Percentiles rank a stretch among this genome's conserved stretches.
phyloP scores from a whole-genome alignment of 345 rosid species.

The Sisymbrium irio region DNA sequence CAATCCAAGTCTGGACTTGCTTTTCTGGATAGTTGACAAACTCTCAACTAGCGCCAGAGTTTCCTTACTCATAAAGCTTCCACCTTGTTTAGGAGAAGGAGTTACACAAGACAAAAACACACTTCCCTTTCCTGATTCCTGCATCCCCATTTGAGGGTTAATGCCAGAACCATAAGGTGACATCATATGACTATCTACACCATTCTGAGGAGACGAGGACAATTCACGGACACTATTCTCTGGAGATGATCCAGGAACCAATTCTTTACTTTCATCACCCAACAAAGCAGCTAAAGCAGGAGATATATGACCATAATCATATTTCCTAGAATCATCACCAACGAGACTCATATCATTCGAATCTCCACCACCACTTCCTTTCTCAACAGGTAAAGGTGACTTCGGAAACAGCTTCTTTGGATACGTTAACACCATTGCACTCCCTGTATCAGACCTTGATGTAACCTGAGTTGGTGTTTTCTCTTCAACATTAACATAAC shows the following conservation, averaged over 20 bases:
- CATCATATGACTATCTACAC: conserved; percentile 22
- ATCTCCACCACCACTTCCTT: conserved; percentile 60
- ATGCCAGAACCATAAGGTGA: conserved; percentile 37
- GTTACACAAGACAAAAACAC: conserved; percentile 41
- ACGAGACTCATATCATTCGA: conserved; percentile 89
- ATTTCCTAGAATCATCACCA: conserved; percentile 55
- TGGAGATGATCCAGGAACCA: conserved; percentile 35
- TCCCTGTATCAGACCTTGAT: conserved; percentile 49
- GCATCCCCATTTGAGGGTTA: conserved; percentile 29
- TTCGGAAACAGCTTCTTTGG: conserved; percentile 45
- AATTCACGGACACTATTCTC: conserved; percentile 32
- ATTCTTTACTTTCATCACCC: conserved; percentile 49
- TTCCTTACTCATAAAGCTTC: conserved; percentile 44
- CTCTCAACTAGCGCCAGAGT: conserved; percentile 38
- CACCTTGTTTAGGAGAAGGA: conserved; percentile 56
- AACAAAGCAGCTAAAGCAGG: conserved; percentile 70
- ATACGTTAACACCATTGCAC: conserved; percentile 57
- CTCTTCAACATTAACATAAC: conserved; percentile 43
- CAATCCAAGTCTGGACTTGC: conserved; percentile 44
- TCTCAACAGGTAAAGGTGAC: conserved; percentile 34
- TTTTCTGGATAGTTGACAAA: conserved; percentile 43
- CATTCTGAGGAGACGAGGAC: conserved; percentile 23
- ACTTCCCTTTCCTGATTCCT: conserved; percentile 38
- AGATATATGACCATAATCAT: conserved; percentile 67
- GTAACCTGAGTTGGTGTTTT: conserved; percentile 48